Percentiles rank a stretch among this genome's conserved stretches.
Conservation (phyloP, 2,329 filamentous ascomycete genomes). For the Cytospora paraplurivora region DNA sequence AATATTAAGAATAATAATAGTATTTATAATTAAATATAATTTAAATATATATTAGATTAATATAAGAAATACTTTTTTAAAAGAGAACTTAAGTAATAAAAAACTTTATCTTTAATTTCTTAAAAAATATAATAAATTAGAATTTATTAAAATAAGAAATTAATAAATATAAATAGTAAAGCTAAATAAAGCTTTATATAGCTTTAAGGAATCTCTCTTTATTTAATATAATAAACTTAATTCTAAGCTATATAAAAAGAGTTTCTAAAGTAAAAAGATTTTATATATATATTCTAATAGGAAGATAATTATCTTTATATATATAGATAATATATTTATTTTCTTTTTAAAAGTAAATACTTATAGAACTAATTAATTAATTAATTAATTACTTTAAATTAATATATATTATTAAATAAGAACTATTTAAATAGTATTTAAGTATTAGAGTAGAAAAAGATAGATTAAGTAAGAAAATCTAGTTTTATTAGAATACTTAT, state of each 20-base stretch:
- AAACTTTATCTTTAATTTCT: neutral
- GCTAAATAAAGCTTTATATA: neutral
- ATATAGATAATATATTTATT: neutral
- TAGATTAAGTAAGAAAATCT: neutral
- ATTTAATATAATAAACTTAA: neutral
- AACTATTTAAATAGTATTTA: neutral
- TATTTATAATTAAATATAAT: neutral
- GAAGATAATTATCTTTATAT: neutral
- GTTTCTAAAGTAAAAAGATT: neutral
- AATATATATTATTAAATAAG: neutral
- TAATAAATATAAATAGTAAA: neutral
- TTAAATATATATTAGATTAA: neutral
- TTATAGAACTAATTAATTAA: neutral
- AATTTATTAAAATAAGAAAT: neutral
- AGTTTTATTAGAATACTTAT: neutral
- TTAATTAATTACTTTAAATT: neutral
- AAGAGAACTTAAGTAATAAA: neutral
- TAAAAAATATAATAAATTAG: neutral
- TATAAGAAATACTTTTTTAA: neutral
- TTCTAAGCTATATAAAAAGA: neutral
- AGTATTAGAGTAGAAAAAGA: neutral
- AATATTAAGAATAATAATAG: neutral
- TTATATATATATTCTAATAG: neutral
- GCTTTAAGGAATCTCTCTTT: neutral
- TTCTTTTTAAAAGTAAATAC: neutral